These are phyloP conservation scores for Diaporthe humulicola DNA, from an alignment of 2,329 filamentous ascomycete species.

Conservation along the genomic window DNA sequence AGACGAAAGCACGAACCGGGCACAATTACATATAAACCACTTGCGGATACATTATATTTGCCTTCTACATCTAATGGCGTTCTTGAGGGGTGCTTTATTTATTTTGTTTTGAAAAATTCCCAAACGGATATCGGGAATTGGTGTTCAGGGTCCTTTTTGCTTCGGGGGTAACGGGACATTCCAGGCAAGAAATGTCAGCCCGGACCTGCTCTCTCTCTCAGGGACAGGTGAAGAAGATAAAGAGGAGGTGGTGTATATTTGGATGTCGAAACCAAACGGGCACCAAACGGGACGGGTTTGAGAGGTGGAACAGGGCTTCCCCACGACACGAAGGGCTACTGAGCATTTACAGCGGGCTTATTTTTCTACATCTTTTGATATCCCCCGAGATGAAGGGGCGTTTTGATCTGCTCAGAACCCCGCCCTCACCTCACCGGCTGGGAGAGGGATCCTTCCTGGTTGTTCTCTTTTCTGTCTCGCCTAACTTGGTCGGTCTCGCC, in stretches of 20 bases:
- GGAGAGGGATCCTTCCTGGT: conserved; percentile 24
- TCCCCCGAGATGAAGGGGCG: conserved; percentile 32
- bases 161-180: conserved; percentile 14
- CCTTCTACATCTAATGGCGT: conserved; percentile 36
- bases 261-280: conserved; percentile 9
- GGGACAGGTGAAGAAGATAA: conserved; percentile 6
- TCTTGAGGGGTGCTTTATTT: conserved; percentile 26
- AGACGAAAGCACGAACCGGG: conserved; percentile 38
- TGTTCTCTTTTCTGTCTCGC: conserved; percentile 7
- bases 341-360: conserved; percentile 36
- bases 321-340: conserved; percentile 18
- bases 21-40: conserved; percentile 34
- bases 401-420: conserved; percentile 1
- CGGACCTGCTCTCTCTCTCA: conserved; percentile 12
- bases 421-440: conserved; percentile 26
- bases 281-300: not conserved
- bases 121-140: conserved; percentile 30
- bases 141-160: conserved; percentile 33
- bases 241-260: not conserved
- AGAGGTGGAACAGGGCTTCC: conserved; percentile 8
- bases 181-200: conserved; percentile 28
- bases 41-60: conserved; percentile 18
- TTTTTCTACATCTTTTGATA: conserved; percentile 33
- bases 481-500: not conserved
- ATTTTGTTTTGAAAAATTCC: not conserved